Evolutionary conservation across 305 asterid species (phyloP), one percentile per base, ranked within the genome.

Genomic region (Ilex paraguariensis): DNA sequence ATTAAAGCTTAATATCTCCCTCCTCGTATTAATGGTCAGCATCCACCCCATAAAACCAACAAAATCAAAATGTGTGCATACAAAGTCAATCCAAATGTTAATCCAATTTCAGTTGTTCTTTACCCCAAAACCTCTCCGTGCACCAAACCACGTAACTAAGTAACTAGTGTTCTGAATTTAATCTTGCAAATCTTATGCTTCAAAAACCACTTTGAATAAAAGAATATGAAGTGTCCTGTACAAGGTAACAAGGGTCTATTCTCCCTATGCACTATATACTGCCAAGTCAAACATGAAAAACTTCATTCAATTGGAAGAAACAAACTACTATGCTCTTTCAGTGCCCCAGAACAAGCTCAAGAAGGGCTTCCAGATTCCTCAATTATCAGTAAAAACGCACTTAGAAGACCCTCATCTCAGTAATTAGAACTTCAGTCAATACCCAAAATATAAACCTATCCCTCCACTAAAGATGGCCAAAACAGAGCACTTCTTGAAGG

Each of bases 231-330:
- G 30, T 60, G 17, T 57, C 73, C 72, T 73, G 67, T 69, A 63
- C 70, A 75, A 66, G 17, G 45, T 36, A 70, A 51, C 74, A 36
- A 54, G 61, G 61, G 54, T 66, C 63, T 67, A n/a, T 59, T 62
- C 62, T 66, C 68, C 59, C 77, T 71, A 71, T 64, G 78, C 74
- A 73, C 61, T 51, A 46, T 30, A 55, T 54, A 64, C 61, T 56
- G 50, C 54, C 68, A 58, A 71, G 69, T 59, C 75, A 66, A 66
- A 63, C 56, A 51, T 57, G 61, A 73, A 68, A 32, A 64, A 59
- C 76, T 66, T 49, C 57, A 75, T 62, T 46, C 62, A 40, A 45
- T 57, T 30, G 55, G 51, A 60, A 61, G 40, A 59, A 46, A 33
- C 66, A 61, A 62, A 44, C 33, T 61, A 33, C 61, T 8, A 57